phyloP scores from a whole-genome alignment of 176 grass and related monocot genomes.

The Oryza brachyantha region DNA sequence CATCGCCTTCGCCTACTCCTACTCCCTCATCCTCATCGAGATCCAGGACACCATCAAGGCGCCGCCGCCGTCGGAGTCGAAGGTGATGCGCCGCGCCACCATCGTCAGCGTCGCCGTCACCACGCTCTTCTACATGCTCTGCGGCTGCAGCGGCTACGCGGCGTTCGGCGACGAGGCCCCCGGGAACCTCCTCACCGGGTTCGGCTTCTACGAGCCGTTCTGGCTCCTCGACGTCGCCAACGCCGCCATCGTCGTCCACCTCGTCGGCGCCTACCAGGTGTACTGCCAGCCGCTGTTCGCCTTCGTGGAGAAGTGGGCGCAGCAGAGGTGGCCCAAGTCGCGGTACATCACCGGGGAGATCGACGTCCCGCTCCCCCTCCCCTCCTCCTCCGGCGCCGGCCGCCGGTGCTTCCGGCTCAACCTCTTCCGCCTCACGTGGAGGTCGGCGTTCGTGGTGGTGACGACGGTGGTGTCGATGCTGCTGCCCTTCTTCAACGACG shows the following conservation, averaged over 20 bases:
- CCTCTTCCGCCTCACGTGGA: constrained; percentile 80
- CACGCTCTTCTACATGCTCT: constrained; percentile 75
- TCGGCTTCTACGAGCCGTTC: constrained; percentile 75
- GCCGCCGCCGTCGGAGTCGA: constrained; percentile 54
- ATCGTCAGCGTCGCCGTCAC: constrained; percentile 48
- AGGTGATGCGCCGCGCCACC: constrained; percentile 65
- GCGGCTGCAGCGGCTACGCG: constrained; percentile 55
- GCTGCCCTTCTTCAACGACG: constrained; percentile 94
- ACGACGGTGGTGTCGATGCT: constrained; percentile 95
- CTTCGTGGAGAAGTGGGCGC: constrained; percentile 89
- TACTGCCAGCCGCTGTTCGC: constrained; percentile 96
- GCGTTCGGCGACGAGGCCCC: constrained; percentile 51
- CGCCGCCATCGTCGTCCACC: constrained; percentile 63
- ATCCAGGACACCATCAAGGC: constrained; percentile 74
- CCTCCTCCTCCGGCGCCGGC: not conserved
- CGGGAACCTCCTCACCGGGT: constrained; percentile 63
- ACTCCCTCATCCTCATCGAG: constrained; percentile 97
- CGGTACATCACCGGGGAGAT: constrained; percentile 51
- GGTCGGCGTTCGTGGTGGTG: constrained; percentile 63
- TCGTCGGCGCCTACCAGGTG: constrained; percentile 73
- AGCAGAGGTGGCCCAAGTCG: constrained; percentile 56
- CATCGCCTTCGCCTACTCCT: constrained; percentile 98
- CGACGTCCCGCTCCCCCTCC: constrained; percentile 38
- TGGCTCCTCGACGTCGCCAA: constrained; percentile 77
- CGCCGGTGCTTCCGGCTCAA: constrained; percentile 50